Conservation (phyloP, 495 filamentous ascomycete species). For the Penicillium atrosanguineum region DNA sequence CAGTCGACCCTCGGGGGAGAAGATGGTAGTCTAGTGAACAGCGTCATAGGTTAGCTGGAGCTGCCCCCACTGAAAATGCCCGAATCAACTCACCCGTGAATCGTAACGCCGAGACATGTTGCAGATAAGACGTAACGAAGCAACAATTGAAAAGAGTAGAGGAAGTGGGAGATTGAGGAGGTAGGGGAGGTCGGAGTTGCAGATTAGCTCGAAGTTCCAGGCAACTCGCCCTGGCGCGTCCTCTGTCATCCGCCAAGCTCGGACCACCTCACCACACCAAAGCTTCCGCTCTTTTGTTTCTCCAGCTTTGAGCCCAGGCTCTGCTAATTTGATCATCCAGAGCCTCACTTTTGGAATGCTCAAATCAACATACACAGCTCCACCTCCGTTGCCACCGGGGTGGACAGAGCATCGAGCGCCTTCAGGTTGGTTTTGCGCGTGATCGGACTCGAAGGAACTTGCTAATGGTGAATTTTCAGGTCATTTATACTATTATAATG, state of each 20-base stretch:
- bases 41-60: slow-evolving; percentile 50
- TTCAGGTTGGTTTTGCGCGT: slow-evolving; percentile 51
- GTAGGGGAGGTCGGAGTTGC: slow-evolving; percentile 9
- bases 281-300: slow-evolving; percentile 16
- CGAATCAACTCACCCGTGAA: slow-evolving; percentile 69
- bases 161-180: slow-evolving; percentile 4
- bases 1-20: slow-evolving; percentile 95
- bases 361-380: slow-evolving; percentile 42
- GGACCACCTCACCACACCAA: slow-evolving; percentile 42
- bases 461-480: slow-evolving; percentile 42
- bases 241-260: slow-evolving; percentile 45
- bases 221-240: slow-evolving; percentile 50
- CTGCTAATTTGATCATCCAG: neutral
- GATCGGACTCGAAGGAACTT: slow-evolving; percentile 8
- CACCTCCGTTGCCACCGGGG: slow-evolving; percentile 66
- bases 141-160: slow-evolving; percentile 3
- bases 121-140: slow-evolving; percentile 17
- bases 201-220: slow-evolving; percentile 29
- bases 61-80: slow-evolving; percentile 22
- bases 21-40: slow-evolving; percentile 85
- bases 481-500: slow-evolving; percentile 86
- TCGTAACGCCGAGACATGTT: slow-evolving; percentile 98
- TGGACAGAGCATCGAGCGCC: slow-evolving; percentile 95
- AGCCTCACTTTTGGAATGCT: slow-evolving; percentile 27
- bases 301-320: slow-evolving; percentile 7